Base-by-base conservation (phyloP, 805 yeast species). In the Saturnispora halmiae region DNA sequence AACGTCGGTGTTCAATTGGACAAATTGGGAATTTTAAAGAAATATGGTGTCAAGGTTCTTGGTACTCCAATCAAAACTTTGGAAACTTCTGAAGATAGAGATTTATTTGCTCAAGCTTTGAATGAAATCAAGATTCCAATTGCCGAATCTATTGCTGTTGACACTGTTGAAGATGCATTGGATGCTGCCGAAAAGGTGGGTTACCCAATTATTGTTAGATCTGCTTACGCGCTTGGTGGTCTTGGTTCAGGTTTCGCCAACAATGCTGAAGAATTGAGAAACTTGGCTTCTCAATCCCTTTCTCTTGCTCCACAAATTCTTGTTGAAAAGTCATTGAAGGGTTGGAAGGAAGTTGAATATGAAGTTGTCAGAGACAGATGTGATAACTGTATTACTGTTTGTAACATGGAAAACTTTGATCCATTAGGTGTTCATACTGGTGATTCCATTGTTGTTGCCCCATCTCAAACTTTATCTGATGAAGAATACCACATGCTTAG, bases 371-470 rank as follows among this genome's bases (percentile, higher is more conserved):
- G 98, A 65, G 98, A 90, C 67, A 88, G 94, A 38, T 82, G 78
- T 54, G 96, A 86, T 64, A 90, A 90, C 76, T 90, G 98, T 79
- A 86, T 90, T 55, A 90, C 98, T 36, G 98, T 90, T 48, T 90
- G 98, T 75, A 90, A 90, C 69, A 90, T 90, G 98, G 98, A 90
- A 69, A 90, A 90, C 67, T 90, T 90, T 52, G 98, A 90, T 66
- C 98, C 98, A 35, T 74, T 90, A 54, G 98, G 98, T 61, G 88
- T 90, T 56, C 98, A 90, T 61, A 90, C 98, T 45, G 98, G 98
- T 73, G 98, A 90, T 64, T 92, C 97, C 41, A 92, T 90, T 57
- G 98, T 90, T 43, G 95, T 90, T 57, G 98, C 98, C 41, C 98
- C 98, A 38, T 88, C 96, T 33, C 98, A 90, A 70, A 90, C 98